Evolutionary conservation across 2,329 filamentous ascomycete genomes (phyloP).

Genomic region (Xylaria sp.): DNA sequence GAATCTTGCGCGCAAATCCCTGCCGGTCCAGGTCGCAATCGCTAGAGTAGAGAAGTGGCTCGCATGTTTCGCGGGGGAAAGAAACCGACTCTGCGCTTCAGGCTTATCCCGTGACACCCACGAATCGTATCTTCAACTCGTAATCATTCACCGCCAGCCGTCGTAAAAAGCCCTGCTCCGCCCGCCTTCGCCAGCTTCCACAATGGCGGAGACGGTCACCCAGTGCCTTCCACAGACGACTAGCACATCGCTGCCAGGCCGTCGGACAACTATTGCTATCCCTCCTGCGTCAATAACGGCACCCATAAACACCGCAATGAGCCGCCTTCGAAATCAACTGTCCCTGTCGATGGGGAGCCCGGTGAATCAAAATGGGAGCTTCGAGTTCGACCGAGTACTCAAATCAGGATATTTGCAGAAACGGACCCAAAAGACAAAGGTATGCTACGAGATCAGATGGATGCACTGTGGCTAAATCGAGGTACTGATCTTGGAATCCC

Average conservation of each 20-base stretch:
- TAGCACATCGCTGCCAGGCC: constrained; percentile 39
- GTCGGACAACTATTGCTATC: constrained; percentile 46
- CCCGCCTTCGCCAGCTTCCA: constrained; percentile 14
- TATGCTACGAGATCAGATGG: constrained; percentile 52
- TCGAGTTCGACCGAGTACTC: constrained; percentile 93
- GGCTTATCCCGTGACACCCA: constrained; percentile 25
- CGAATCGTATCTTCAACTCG: background rate
- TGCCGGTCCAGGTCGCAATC: background rate
- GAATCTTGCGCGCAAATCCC: constrained; percentile 9
- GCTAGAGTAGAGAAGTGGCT: constrained; percentile 1
- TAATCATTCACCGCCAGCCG: constrained; percentile 3
- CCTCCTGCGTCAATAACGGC: constrained; percentile 43
- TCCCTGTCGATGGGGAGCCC: constrained; percentile 78
- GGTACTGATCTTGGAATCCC: constrained; percentile 39
- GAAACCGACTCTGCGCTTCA: constrained; percentile 20
- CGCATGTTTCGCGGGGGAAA: constrained; percentile 25
- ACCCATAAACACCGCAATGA: constrained; percentile 43
- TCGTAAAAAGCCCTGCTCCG: background rate
- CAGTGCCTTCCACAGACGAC: constrained; percentile 40
- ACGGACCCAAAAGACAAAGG: constrained; percentile 94
- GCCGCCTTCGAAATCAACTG: constrained; percentile 57
- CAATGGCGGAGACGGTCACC: constrained; percentile 47
- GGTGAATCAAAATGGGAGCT: constrained; percentile 94
- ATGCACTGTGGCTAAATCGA: background rate
- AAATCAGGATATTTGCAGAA: constrained; percentile 90